A percentile compares a stretch with the other conserved stretches of the same genome.
Conservation (phyloP, 805 yeast genomes). For the Pichia ethanolica region DNA sequence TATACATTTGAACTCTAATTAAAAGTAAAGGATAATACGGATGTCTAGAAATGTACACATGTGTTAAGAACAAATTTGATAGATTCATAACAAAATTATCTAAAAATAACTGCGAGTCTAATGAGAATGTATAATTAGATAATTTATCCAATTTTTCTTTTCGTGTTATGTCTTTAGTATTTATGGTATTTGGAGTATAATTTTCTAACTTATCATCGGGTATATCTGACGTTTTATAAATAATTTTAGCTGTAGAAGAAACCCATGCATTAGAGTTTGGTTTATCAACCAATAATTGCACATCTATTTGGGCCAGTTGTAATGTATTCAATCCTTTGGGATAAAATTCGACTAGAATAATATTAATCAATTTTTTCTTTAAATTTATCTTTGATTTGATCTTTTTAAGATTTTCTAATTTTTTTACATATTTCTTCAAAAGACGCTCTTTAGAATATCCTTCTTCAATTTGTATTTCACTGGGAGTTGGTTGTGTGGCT, state of each 20-base stretch:
- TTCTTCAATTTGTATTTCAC: conserved; percentile 14
- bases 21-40: conserved; percentile 54
- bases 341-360: conserved; percentile 45
- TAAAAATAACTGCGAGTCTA: conserved; percentile 47
- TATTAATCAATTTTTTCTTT: conserved; percentile 34
- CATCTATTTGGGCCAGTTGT: conserved; percentile 66
- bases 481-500: conserved; percentile 23
- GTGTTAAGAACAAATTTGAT: conserved; percentile 47
- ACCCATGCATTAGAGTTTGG: conserved; percentile 43
- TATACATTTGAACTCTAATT: conserved; percentile 64
- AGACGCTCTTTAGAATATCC: conserved; percentile 17
- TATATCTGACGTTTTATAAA: conserved; percentile 10
- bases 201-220: conserved; percentile 10
- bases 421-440: conserved; percentile 10
- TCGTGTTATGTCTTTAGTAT: neutral
- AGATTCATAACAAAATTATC: conserved; percentile 40
- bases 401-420: conserved; percentile 9
- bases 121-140: conserved; percentile 27
- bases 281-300: conserved; percentile 54
- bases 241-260: conserved; percentile 38
- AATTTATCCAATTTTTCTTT: conserved; percentile 17
- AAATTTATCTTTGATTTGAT: conserved; percentile 6
- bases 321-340: conserved; percentile 49
- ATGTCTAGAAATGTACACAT: conserved; percentile 60
- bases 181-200: neutral